These are phyloP conservation scores for Auriculariales sp. DNA, from an alignment of 768 basidiomycete species.

Conservation along the genomic window DNA sequence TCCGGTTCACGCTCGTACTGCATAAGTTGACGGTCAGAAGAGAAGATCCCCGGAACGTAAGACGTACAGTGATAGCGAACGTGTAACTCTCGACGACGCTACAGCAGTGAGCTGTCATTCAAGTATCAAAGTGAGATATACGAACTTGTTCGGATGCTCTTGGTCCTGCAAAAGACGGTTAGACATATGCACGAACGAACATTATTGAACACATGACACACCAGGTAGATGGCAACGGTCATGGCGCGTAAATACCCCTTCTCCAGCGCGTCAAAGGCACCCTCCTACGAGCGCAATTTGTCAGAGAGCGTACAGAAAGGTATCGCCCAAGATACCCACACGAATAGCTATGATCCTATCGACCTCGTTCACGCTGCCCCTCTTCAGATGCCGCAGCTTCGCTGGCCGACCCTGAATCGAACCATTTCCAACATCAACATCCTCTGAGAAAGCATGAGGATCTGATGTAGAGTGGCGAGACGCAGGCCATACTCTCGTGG, in stretches of 20 bases:
- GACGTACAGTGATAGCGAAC: constrained; percentile 62
- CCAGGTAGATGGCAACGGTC: constrained; percentile 75
- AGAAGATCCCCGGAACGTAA: background rate
- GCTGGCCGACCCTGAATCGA: too few species aligned
- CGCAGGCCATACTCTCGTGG: constrained; percentile 45
- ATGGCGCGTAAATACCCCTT: constrained; percentile 76
- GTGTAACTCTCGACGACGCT: constrained; percentile 83
- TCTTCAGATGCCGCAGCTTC: constrained; percentile 57
- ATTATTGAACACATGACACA: constrained; percentile 20
- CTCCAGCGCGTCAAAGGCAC: constrained; percentile 76
- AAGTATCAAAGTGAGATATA: constrained; percentile 6
- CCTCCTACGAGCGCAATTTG: constrained; percentile 43
- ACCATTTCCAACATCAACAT: constrained; percentile 44
- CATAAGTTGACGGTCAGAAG: too few species aligned
- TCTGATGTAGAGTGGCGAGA: too few species aligned
- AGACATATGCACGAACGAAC: constrained; percentile 6
- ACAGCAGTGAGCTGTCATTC: too few species aligned
- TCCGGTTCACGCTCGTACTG: constrained; percentile 63
- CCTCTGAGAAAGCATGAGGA: too few species aligned
- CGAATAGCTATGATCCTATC: constrained; percentile 72
- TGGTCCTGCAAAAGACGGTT: constrained; percentile 38
- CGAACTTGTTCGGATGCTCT: constrained; percentile 73
- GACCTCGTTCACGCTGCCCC: constrained; percentile 70
- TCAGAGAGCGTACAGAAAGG: too few species aligned
- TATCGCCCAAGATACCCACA: too few species aligned